Conservation (phyloP, 306 rosid species). For the Geum urbanum region DNA sequence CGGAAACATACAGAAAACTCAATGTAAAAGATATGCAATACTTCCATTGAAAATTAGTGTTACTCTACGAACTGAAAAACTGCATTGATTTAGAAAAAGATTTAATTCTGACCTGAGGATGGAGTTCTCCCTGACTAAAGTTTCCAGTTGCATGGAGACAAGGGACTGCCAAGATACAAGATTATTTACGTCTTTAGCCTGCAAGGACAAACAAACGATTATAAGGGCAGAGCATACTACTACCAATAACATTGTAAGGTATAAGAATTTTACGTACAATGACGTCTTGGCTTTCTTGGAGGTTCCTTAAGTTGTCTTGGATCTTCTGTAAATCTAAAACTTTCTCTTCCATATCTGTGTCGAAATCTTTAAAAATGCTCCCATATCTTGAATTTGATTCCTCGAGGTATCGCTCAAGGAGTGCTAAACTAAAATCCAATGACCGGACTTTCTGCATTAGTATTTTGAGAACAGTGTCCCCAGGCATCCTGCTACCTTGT, state of each 20-base stretch:
- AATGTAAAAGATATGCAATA: neutral
- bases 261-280: slow-evolving; percentile 51
- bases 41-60: neutral
- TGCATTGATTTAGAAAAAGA: slow-evolving; percentile 2
- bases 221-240: neutral
- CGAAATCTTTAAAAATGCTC: slow-evolving; percentile 59
- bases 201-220: slow-evolving; percentile 34
- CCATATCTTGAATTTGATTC: slow-evolving; percentile 74
- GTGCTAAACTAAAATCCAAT: slow-evolving; percentile 68
- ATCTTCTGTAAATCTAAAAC: slow-evolving; percentile 55
- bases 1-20: neutral
- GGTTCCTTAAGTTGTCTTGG: slow-evolving; percentile 49
- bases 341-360: slow-evolving; percentile 58
- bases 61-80: neutral
- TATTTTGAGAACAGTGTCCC: slow-evolving; percentile 92
- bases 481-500: slow-evolving; percentile 92
- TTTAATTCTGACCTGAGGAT: slow-evolving; percentile 60
- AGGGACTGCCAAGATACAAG: slow-evolving; percentile 75
- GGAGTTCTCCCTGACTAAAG: slow-evolving; percentile 53
- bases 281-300: slow-evolving; percentile 48
- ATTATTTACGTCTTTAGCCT: slow-evolving; percentile 55
- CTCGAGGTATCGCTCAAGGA: slow-evolving; percentile 77
- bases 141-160: slow-evolving; percentile 60
- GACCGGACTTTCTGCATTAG: slow-evolving; percentile 94
- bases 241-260: neutral